These are phyloP conservation scores for Debaryomyces maramus DNA, from an alignment of 805 yeast genomes.

Conservation along the genomic window DNA sequence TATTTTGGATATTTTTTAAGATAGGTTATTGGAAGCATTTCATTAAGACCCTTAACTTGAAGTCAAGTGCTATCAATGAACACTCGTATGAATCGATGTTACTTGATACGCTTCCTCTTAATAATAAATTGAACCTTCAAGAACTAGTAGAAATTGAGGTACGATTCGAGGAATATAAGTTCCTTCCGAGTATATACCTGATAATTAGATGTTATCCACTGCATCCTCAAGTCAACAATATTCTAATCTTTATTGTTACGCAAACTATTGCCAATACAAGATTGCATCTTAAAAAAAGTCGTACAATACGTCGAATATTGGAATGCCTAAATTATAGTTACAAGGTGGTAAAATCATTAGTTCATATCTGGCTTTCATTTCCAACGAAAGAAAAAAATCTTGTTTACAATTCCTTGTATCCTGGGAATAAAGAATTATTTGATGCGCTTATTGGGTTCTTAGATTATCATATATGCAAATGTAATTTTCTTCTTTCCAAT, in stretches of 20 bases:
- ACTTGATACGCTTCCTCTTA: constrained; percentile 21
- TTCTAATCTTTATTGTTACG: constrained; percentile 18
- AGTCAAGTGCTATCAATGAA: constrained; percentile 6
- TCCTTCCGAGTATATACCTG: constrained; percentile 8
- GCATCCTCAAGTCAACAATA: constrained; percentile 21
- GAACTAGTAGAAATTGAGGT: not conserved
- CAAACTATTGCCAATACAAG: constrained; percentile 11
- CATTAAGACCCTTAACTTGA: constrained; percentile 12
- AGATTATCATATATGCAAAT: not conserved
- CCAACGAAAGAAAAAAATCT: constrained; percentile 1
- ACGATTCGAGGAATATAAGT: not conserved
- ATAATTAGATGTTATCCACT: constrained; percentile 14
- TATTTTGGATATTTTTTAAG: constrained; percentile 28
- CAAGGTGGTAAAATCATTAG: constrained; percentile 3
- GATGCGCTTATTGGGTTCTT: not conserved
- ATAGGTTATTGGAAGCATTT: constrained; percentile 33
- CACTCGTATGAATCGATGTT: constrained; percentile 22
- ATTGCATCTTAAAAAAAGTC: not conserved
- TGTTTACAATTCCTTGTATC: constrained; percentile 25
- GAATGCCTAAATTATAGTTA: constrained; percentile 1
- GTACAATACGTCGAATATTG: constrained; percentile 1
- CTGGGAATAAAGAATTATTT: constrained; percentile 30
- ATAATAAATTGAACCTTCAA: constrained; percentile 15
- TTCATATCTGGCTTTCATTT: constrained; percentile 6
- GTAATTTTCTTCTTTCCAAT: not conserved